Conservation (phyloP, 768 basidiomycete species). For the Amanita exitialis region DNA sequence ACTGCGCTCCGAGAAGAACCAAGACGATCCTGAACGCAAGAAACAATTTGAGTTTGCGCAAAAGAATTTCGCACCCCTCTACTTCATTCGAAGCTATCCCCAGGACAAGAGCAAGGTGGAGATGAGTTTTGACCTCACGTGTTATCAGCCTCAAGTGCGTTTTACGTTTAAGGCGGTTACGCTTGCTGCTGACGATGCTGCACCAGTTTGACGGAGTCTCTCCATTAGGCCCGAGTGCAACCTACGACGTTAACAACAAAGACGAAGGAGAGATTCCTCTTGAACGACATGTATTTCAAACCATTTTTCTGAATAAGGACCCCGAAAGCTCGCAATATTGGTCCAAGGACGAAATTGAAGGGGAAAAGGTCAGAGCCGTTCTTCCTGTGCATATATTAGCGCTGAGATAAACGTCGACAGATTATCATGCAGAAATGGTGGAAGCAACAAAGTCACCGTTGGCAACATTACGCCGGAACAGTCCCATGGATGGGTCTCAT, state of each 20-base stretch:
- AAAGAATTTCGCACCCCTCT: conserved; percentile 31
- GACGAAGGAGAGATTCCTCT: conserved; percentile 18
- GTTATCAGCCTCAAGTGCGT: conserved; percentile 36
- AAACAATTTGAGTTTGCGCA: conserved; percentile 26
- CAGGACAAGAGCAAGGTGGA: conserved; percentile 35
- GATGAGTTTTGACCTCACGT: conserved; percentile 42
- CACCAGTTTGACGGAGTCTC: conserved; percentile 16
- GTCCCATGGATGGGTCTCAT: conserved; percentile 29
- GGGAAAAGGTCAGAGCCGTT: conserved; percentile 15
- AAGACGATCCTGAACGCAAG: conserved; percentile 15
- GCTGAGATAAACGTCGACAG: conserved; percentile 4
- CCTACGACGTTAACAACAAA: not conserved
- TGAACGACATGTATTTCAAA: conserved; percentile 37
- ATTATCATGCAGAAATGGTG: conserved; percentile 38
- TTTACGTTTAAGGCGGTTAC: not conserved
- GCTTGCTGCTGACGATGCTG: not conserved
- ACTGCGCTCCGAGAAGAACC: conserved; percentile 18
- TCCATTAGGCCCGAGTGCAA: conserved; percentile 8
- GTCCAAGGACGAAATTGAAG: conserved; percentile 30
- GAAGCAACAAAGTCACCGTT: conserved; percentile 43
- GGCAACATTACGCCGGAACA: conserved; percentile 31
- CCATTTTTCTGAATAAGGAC: conserved; percentile 36
- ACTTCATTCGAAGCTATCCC: conserved; percentile 35
- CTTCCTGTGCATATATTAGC: not conserved
- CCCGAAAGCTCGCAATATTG: conserved; percentile 26